A percentile compares a stretch with the other conserved stretches of the same genome.
Conservation (phyloP, 2,329 filamentous ascomycete species). For the Zelopaecilomyces penicillatus region DNA sequence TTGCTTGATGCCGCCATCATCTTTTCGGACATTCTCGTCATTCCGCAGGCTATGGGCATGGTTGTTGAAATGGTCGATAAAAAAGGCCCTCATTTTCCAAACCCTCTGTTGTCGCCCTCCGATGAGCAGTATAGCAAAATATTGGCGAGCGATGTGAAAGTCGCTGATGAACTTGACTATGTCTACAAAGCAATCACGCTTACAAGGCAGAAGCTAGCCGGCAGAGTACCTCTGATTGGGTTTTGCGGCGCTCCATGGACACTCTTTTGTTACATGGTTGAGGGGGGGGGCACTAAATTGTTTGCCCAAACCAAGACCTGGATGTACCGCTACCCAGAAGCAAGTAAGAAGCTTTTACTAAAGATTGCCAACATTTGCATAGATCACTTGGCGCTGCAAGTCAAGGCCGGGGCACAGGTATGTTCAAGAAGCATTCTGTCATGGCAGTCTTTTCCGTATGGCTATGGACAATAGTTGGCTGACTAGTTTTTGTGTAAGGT, state of each 20-base stretch:
- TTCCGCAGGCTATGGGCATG: conserved; percentile 98
- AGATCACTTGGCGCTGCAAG: conserved; percentile 86
- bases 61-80: conserved; percentile 97
- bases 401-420: conserved; percentile 85
- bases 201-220: conserved; percentile 78
- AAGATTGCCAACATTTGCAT: conserved; percentile 94
- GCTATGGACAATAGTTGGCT: not conserved
- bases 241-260: conserved; percentile 98
- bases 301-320: conserved; percentile 93
- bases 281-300: conserved; percentile 91
- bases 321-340: conserved; percentile 82
- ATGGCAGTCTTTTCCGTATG: not conserved
- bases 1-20: conserved; percentile 96
- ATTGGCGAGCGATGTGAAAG: conserved; percentile 71
- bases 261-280: conserved; percentile 96
- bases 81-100: conserved; percentile 90
- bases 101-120: conserved; percentile 68
- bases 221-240: conserved; percentile 85
- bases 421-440: conserved; percentile 5
- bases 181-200: conserved; percentile 93
- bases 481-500: conserved; percentile 40
- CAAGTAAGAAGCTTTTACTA: conserved; percentile 70
- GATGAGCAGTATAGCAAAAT: conserved; percentile 78
- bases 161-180: conserved; percentile 77
- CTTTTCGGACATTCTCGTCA: conserved; percentile 96